These are phyloP conservation scores for Fusarium lyarnte DNA, from an alignment of 2,329 filamentous ascomycete species.

Conservation along the genomic window DNA sequence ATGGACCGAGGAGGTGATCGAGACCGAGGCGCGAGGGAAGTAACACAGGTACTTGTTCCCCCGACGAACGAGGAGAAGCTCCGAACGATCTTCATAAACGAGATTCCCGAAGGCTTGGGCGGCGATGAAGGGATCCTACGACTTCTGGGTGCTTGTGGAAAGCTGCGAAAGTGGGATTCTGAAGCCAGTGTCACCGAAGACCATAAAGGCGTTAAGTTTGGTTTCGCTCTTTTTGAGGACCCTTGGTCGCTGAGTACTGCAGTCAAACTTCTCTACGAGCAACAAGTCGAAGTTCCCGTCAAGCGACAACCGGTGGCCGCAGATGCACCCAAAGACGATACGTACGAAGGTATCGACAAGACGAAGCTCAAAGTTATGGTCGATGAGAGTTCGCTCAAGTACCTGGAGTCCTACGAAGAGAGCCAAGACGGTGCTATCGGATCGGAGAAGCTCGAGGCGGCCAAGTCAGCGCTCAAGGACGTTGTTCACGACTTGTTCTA, in stretches of 20 bases:
- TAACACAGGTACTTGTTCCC: conserved; percentile 77
- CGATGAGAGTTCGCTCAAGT: conserved; percentile 84
- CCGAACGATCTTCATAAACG: conserved; percentile 88
- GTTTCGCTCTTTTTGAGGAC: conserved; percentile 96
- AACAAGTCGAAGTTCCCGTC: conserved; percentile 83
- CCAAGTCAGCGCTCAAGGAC: conserved; percentile 72
- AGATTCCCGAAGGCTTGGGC: conserved; percentile 81
- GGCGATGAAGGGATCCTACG: conserved; percentile 82
- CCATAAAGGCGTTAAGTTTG: conserved; percentile 85
- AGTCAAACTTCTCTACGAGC: conserved; percentile 82
- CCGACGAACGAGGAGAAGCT: conserved; percentile 91
- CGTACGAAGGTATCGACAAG: conserved; percentile 70
- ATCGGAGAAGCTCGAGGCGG: conserved; percentile 75
- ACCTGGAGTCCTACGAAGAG: conserved; percentile 83
- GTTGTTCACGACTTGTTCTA: conserved; percentile 78
- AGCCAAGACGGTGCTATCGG: conserved; percentile 70
- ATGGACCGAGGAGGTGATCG: conserved; percentile 74
- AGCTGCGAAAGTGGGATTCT: conserved; percentile 85
- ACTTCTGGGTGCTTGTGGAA: conserved; percentile 80
- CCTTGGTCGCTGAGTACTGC: conserved; percentile 86
- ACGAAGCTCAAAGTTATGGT: conserved; percentile 77
- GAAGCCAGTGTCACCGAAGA: conserved; percentile 69
- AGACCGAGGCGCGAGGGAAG: conserved; percentile 74
- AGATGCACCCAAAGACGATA: conserved; percentile 55
- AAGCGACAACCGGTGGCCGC: conserved; percentile 73